Percentiles rank a stretch among this genome's conserved stretches.
phyloP scores from a whole-genome alignment of 2,329 filamentous ascomycete genomes.

The Grosmannia huntii region DNA sequence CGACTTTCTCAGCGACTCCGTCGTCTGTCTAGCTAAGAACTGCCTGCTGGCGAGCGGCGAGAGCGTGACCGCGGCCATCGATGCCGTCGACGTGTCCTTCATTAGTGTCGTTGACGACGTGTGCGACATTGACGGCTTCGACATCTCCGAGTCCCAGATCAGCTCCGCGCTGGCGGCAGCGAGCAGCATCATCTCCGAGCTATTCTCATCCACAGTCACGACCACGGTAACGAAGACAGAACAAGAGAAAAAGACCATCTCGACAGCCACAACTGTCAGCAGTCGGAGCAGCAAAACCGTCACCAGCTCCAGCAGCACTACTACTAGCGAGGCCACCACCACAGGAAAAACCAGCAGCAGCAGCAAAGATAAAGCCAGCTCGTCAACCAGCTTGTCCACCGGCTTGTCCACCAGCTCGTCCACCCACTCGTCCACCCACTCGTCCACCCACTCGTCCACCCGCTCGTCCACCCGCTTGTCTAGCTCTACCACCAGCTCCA shows the following conservation, averaged over 20 bases:
- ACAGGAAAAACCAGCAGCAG: too few species aligned
- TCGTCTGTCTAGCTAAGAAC: conserved; percentile 9
- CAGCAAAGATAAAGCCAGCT: neutral
- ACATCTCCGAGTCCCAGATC: conserved; percentile 4
- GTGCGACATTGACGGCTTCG: conserved; percentile 4
- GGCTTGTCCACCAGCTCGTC: neutral
- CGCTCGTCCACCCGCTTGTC: neutral
- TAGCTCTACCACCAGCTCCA: too few species aligned
- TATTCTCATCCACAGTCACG: neutral
- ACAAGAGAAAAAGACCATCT: neutral
- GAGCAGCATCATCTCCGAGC: conserved; percentile 5
- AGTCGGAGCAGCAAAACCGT: neutral
- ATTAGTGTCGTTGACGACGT: conserved; percentile 6
- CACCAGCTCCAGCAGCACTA: neutral
- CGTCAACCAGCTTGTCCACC: neutral
- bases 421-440: too few species aligned
- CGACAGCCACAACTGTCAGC: neutral
- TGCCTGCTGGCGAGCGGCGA: conserved; percentile 6
- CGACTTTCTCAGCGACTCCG: conserved; percentile 8
- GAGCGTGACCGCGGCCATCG: neutral
- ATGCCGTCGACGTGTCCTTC: conserved; percentile 7
- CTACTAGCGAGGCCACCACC: neutral
- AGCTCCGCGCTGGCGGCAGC: conserved; percentile 8
- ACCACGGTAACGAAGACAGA: neutral
- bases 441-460: neutral